Base-by-base conservation (phyloP, 2,329 filamentous ascomycete species). In the Arthrobotrys musiformis region DNA sequence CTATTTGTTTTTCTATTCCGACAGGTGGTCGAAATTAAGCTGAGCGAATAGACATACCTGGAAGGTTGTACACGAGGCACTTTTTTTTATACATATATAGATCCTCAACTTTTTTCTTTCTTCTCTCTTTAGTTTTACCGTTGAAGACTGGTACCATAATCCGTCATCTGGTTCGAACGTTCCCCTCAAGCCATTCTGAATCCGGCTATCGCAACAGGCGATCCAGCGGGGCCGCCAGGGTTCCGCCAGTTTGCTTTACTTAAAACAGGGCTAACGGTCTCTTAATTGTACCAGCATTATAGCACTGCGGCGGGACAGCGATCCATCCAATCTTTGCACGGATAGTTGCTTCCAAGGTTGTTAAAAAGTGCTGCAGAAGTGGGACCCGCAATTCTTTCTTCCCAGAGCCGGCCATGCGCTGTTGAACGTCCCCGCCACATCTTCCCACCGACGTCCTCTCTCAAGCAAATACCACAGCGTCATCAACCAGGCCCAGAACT, bases 231-330 rank as follows among this genome's bases (percentile, higher is more conserved):
- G 58, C 33, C 37, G 28, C 40, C 40, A 37, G 37, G 44, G 60
- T 69, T 48, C 70, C 66, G 63, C 62, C 44, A 75, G 52, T 33
- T 64, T 52, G 70, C 62, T 58, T 28, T 28, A 46, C 46, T 17
- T 46, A 66, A 73, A 73, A 70, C 42, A 64, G 60, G 73, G 58
- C 73, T 77, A 77, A 70, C 60, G 35, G 48, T 35, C 56, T 58
- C 52, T 58, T 58, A n/a, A 64, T 62, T 28, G 42, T 48, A 68
- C 48, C 40, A 52, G 28, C 15, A 50, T 66, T 76, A 75, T 60
- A 42, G 22, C 54, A 46, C 50, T 19, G 60, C 69, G 48, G 24
- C 68, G 48, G 68, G 35, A 63, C 68, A 58, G 68, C 69, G 54
- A 37, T 70, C 63, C 52, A 70, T 61, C 73, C 66, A 70, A 61